Conservation (phyloP, 352 stramenopile genomes). For the Pythium periplocum region DNA sequence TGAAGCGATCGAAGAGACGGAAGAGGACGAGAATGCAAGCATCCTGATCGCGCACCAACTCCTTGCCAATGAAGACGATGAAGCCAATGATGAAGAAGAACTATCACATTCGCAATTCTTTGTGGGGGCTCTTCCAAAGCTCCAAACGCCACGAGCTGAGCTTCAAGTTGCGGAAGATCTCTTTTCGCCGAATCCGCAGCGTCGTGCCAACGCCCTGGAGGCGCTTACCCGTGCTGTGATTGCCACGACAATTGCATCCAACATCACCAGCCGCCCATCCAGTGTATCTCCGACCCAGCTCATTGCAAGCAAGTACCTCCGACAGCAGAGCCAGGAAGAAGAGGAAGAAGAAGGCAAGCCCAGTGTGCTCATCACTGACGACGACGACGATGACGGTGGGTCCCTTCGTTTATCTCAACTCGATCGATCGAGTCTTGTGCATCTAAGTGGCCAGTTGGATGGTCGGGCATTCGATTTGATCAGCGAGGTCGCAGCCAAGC, state of each 20-base stretch:
- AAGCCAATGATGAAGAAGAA: constrained; percentile 1
- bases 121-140: background rate
- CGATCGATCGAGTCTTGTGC: too few relatives aligned
- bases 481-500: constrained; percentile 42
- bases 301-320: too few relatives aligned
- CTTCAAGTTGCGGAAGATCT: constrained; percentile 56
- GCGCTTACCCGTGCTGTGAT: constrained; percentile 39
- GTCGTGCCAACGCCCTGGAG: constrained; percentile 46
- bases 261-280: too few relatives aligned
- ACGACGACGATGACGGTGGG: too few relatives aligned
- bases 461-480: constrained; percentile 40
- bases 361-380: too few relatives aligned
- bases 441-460: too few relatives aligned
- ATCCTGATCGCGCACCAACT: constrained; percentile 6
- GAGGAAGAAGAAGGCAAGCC: too few relatives aligned
- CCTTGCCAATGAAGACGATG: constrained; percentile 7
- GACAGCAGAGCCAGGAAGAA: too few relatives aligned
- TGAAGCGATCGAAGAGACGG: constrained; percentile 1
- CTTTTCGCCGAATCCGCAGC: constrained; percentile 47
- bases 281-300: too few relatives aligned
- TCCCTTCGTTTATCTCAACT: too few relatives aligned
- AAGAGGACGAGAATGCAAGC: constrained; percentile 2
- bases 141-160: constrained; percentile 15
- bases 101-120: background rate
- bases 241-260: background rate